These are phyloP conservation scores for Penicillium decumbens DNA, from an alignment of 2,329 filamentous ascomycete species.

Conservation along the genomic window DNA sequence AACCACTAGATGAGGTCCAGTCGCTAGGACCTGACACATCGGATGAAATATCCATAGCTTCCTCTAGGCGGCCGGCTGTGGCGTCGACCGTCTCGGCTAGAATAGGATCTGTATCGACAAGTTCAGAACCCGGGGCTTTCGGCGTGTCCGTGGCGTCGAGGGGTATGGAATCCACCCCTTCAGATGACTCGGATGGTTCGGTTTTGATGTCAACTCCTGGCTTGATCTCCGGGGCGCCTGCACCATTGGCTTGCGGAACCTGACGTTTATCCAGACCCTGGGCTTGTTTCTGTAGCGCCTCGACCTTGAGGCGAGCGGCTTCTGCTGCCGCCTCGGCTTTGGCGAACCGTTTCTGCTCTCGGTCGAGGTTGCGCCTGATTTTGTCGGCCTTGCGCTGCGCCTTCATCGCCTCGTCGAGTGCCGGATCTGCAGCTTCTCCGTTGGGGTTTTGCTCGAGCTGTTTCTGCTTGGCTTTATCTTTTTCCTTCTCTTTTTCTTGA, in stretches of 20 bases:
- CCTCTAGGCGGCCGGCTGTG: conserved; percentile 5
- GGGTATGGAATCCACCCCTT: not conserved
- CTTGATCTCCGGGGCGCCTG: not conserved
- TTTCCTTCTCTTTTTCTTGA: conserved; percentile 40
- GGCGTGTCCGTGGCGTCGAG: not conserved
- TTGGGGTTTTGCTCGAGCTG: conserved; percentile 21
- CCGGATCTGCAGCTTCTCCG: conserved; percentile 21
- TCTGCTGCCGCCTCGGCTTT: conserved; percentile 44
- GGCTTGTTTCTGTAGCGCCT: conserved; percentile 29
- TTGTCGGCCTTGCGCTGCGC: conserved; percentile 42
- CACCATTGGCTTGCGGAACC: not conserved
- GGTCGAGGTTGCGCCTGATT: conserved; percentile 52
- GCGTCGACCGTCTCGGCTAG: not conserved
- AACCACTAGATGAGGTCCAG: conserved; percentile 39
- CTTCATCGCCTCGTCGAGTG: conserved; percentile 33
- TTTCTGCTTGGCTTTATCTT: conserved; percentile 29
- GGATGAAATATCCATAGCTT: conserved; percentile 13
- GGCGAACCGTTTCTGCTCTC: conserved; percentile 55
- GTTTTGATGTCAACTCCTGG: not conserved
- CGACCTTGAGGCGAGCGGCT: conserved; percentile 34
- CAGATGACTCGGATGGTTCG: not conserved
- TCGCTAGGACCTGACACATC: conserved; percentile 29
- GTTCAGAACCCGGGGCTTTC: not conserved
- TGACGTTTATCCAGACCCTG: conserved; percentile 7
- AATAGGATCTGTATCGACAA: not conserved